Percentiles rank a stretch among this genome's conserved stretches.
Conservation (phyloP, 2,329 filamentous ascomycete species). For the Cladophialophora immunda region DNA sequence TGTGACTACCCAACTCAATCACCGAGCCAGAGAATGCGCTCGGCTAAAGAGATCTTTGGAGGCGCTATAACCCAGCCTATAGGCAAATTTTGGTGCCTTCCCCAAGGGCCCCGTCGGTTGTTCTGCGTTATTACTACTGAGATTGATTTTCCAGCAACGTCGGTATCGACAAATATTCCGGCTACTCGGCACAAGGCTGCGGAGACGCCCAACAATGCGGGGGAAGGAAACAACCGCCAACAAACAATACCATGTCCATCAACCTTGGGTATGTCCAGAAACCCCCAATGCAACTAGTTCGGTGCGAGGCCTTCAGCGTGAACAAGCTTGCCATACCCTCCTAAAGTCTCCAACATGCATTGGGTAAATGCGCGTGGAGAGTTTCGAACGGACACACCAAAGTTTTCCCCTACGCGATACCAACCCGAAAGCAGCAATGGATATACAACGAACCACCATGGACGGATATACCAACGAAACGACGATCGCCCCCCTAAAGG, state of each 20-base stretch:
- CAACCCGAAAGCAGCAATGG: too few species aligned
- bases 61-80: neutral
- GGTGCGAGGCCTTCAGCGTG: too few species aligned
- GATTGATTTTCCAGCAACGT: neutral
- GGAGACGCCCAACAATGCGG: constrained; percentile 1
- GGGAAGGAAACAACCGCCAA: neutral
- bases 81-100: neutral
- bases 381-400: too few species aligned
- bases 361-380: too few species aligned
- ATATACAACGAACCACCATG: neutral
- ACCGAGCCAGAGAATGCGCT: neutral
- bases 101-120: neutral
- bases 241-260: neutral
- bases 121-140: neutral
- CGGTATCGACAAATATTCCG: neutral
- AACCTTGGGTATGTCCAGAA: neutral
- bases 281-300: too few species aligned
- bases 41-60: neutral
- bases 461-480: too few species aligned
- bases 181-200: constrained; percentile 5
- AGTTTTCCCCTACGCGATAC: too few species aligned
- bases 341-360: too few species aligned
- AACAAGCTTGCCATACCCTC: too few species aligned
- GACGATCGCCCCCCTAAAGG: constrained; percentile 1
- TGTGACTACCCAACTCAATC: neutral